Evolutionary conservation across 441 rosid genomes (phyloP).

Genomic region (Cnidoscolus chayamansa): DNA sequence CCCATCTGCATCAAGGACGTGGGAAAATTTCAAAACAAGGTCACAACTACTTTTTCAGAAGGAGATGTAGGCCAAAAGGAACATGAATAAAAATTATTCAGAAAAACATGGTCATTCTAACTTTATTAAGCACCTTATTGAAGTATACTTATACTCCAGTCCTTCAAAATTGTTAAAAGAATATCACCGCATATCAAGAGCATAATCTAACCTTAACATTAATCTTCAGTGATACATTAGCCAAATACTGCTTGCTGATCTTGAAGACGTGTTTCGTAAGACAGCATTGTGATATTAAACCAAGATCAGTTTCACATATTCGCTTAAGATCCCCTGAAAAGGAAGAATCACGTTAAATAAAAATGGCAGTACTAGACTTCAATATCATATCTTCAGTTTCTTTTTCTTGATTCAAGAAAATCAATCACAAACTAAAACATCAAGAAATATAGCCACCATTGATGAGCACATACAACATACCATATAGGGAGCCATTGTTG

Average conservation of each 20-base stretch:
- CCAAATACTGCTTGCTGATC: constrained; percentile 26
- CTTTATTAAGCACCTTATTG: background rate
- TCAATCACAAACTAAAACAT: background rate
- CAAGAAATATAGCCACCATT: background rate
- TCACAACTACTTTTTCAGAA: background rate
- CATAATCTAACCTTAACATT: constrained; percentile 24
- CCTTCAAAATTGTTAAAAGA: background rate
- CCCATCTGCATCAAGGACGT: constrained; percentile 66
- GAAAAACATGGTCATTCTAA: background rate
- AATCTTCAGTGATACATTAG: constrained; percentile 25
- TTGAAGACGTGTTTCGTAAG: constrained; percentile 24
- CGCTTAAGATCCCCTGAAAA: constrained; percentile 27
- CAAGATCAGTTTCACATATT: constrained; percentile 31
- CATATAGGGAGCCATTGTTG: constrained; percentile 90
- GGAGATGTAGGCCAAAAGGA: too few species aligned
- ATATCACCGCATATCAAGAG: background rate
- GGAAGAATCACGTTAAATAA: constrained; percentile 3
- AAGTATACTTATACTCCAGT: background rate
- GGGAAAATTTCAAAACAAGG: background rate
- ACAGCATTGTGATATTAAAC: constrained; percentile 27
- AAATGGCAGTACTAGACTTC: background rate
- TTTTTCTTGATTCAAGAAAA: background rate
- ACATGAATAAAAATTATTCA: background rate
- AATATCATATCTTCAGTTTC: background rate
- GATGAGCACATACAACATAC: constrained; percentile 35